Conservation (phyloP, 2,329 filamentous ascomycete species). For the Cordyceps militaris region DNA sequence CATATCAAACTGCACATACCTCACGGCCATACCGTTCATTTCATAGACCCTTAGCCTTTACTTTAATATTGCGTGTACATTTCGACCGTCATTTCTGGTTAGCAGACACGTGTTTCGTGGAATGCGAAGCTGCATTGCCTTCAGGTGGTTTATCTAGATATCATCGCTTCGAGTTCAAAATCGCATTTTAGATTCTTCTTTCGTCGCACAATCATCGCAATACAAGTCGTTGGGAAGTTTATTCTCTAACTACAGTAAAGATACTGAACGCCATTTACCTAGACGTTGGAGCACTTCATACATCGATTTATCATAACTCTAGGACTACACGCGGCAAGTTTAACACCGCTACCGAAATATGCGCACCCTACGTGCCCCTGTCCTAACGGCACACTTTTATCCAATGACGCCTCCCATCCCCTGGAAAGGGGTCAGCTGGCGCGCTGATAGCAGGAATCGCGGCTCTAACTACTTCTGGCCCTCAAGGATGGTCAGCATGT, state of each 20-base stretch:
- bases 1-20: neutral
- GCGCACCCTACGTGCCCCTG: neutral
- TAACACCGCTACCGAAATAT: constrained; percentile 1
- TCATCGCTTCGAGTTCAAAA: neutral
- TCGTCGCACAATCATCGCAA: neutral
- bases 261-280: constrained; percentile 2
- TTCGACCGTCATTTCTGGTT: neutral
- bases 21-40: neutral
- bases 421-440: neutral
- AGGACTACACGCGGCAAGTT: constrained; percentile 10
- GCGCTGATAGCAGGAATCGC: neutral
- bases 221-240: neutral
- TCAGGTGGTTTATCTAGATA: neutral
- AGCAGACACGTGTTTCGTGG: neutral
- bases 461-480: constrained; percentile 40
- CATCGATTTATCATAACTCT: constrained; percentile 12
- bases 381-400: constrained; percentile 4
- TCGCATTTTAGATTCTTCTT: no score
- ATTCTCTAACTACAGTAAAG: constrained; percentile 1
- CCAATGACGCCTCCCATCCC: constrained; percentile 7
- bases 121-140: neutral
- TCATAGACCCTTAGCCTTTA: neutral
- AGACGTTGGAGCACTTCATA: constrained; percentile 4
- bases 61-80: neutral
- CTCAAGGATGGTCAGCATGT: constrained; percentile 76